These are phyloP conservation scores for Pisolithus thermaeus DNA, from an alignment of 1,284 basidiomycete genomes.

Conservation along the genomic window DNA sequence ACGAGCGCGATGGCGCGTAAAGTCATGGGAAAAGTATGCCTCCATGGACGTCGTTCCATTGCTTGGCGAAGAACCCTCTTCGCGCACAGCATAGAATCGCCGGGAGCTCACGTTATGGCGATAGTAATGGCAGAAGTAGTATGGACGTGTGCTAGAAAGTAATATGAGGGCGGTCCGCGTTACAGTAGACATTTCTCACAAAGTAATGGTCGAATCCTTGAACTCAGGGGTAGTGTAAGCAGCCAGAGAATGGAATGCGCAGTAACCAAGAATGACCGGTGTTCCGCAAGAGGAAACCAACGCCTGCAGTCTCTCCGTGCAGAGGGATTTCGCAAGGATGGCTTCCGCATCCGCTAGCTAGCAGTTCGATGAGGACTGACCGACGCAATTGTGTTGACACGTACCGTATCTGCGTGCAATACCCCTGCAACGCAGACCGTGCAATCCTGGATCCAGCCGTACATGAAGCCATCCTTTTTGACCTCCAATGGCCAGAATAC, in stretches of 20 bases:
- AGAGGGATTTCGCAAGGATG: conserved; percentile 10
- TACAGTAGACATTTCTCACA: conserved; percentile 11
- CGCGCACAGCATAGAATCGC: conserved; percentile 49
- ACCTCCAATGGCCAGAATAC: conserved; percentile 54
- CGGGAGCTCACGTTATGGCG: conserved; percentile 43
- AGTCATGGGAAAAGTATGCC: conserved; percentile 22
- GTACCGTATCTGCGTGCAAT: conserved; percentile 31
- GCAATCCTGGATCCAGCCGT: conserved; percentile 45
- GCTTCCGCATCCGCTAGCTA: conserved; percentile 19
- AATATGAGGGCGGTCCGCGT: conserved; percentile 8
- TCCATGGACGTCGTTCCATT: conserved; percentile 12
- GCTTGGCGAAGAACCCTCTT: conserved; percentile 26
- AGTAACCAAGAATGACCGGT: conserved; percentile 24
- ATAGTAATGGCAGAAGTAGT: conserved; percentile 42
- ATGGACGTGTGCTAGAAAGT: conserved; percentile 15
- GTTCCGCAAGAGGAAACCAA: conserved; percentile 16
- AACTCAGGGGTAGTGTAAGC: conserved; percentile 13
- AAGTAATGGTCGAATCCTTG: conserved; percentile 9
- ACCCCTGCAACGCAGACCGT: conserved; percentile 46
- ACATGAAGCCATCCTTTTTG: conserved; percentile 38
- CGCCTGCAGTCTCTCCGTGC: conserved; percentile 4
- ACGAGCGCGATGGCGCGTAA: conserved; percentile 15
- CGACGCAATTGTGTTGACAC: conserved; percentile 6
- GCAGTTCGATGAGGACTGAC: conserved; percentile 1
- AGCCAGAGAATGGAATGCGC: conserved; percentile 11